These are phyloP conservation scores for Plasmodium billcollinsi DNA, from an alignment of 169 alveolate species.

Conservation along the genomic window DNA sequence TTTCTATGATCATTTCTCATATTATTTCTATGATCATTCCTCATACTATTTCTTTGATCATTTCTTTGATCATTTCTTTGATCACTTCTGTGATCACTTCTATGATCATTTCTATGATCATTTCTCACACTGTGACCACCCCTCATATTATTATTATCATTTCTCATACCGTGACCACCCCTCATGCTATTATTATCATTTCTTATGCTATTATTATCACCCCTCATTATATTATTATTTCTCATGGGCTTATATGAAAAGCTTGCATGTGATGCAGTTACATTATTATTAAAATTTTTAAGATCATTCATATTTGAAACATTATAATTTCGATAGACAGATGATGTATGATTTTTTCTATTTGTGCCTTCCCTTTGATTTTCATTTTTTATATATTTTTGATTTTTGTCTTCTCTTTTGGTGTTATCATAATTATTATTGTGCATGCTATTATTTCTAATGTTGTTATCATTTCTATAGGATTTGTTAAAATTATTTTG, in stretches of 20 bases:
- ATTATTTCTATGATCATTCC: conserved; percentile 3
- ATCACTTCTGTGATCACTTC: background rate
- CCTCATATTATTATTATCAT: conserved; percentile 4
- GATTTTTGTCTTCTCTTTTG: conserved; percentile 31
- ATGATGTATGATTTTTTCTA: background rate
- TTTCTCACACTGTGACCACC: background rate
- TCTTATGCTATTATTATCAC: background rate
- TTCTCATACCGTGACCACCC: background rate
- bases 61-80: background rate
- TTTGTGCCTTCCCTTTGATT: conserved; percentile 11
- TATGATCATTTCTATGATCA: background rate
- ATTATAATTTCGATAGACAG: too few relatives aligned
- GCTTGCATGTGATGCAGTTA: background rate
- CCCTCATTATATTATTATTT: background rate
- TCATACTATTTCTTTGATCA: background rate
- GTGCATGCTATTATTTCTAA: background rate
- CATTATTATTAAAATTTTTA: background rate
- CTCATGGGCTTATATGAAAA: conserved; percentile 10
- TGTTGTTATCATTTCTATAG: conserved; percentile 25
- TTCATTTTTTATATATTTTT: conserved; percentile 13
- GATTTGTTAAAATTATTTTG: conserved; percentile 4
- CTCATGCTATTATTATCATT: background rate
- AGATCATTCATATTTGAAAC: background rate
- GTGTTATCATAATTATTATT: conserved; percentile 19
- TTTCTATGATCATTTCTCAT: background rate